Conservation (phyloP, 768 basidiomycete species). For the Agrocybe chaxingu region DNA sequence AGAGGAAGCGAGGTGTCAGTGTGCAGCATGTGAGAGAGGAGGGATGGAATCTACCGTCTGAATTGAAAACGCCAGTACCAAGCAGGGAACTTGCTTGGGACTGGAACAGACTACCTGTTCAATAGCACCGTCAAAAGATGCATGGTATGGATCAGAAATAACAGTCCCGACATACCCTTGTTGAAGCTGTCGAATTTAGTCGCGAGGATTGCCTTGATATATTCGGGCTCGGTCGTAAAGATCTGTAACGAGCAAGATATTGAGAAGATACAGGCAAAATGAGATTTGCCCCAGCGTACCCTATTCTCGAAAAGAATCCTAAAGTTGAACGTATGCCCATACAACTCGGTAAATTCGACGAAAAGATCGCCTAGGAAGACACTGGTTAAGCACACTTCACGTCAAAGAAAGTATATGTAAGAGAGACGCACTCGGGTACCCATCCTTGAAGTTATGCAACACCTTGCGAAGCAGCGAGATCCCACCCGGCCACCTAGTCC, state of each 20-base stretch:
- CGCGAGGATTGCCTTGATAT: slow-evolving; percentile 44
- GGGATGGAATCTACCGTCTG: slow-evolving; percentile 36
- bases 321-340: slow-evolving; percentile 30
- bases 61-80: slow-evolving; percentile 59
- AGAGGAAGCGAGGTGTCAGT: neutral
- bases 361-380: slow-evolving; percentile 23
- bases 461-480: slow-evolving; percentile 26
- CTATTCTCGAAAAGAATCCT: slow-evolving; percentile 34
- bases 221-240: slow-evolving; percentile 45
- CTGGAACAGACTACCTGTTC: slow-evolving; percentile 13
- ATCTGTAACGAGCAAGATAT: slow-evolving; percentile 24
- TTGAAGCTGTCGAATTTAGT: slow-evolving; percentile 35
- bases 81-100: slow-evolving; percentile 29
- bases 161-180: slow-evolving; percentile 21
- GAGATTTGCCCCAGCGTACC: slow-evolving; percentile 20
- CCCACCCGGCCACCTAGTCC: slow-evolving; percentile 32
- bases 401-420: neutral
- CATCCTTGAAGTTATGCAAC: slow-evolving; percentile 22
- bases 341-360: slow-evolving; percentile 15
- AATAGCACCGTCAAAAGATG: neutral
- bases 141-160: neutral
- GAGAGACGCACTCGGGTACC: slow-evolving; percentile 19
- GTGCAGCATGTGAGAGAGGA: neutral
- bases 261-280: neutral
- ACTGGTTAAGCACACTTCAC: neutral